phyloP scores from a whole-genome alignment of 768 basidiomycete genomes.

The Cyathus striatus region DNA sequence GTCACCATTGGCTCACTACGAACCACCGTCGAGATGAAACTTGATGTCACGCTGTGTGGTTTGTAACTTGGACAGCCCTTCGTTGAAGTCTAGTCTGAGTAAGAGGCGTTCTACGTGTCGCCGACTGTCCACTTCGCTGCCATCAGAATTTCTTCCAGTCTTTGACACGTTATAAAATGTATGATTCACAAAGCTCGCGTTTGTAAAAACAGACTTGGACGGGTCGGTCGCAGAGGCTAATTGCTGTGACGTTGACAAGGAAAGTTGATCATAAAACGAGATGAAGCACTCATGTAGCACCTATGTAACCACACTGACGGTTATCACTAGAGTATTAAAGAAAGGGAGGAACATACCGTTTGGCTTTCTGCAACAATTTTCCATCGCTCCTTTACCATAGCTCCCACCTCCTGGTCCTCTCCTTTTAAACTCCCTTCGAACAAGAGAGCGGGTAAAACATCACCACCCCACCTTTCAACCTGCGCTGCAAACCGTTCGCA shows the following conservation, averaged over 20 bases:
- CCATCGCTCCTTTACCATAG: conserved; percentile 68
- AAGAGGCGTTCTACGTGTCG: conserved; percentile 81
- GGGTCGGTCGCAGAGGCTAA: conserved; percentile 57
- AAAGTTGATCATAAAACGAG: conserved; percentile 78
- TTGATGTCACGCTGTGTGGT: too few species aligned
- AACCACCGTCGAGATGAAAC: too few species aligned
- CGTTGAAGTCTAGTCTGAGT: conserved; percentile 82
- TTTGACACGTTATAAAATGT: conserved; percentile 48
- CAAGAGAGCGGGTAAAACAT: conserved; percentile 78
- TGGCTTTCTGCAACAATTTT: conserved; percentile 70
- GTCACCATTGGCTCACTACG: too few species aligned
- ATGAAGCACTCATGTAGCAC: conserved; percentile 61
- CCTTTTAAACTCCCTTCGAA: conserved; percentile 73
- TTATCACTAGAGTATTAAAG: not conserved
- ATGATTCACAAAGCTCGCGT: conserved; percentile 49
- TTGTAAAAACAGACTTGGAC: conserved; percentile 66
- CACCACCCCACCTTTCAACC: conserved; percentile 90
- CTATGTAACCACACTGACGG: conserved; percentile 28
- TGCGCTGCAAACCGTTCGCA: conserved; percentile 87
- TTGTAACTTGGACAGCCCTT: conserved; percentile 54
- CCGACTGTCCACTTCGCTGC: conserved; percentile 53
- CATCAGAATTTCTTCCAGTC: conserved; percentile 48
- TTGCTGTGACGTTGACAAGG: conserved; percentile 72
- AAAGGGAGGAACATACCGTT: conserved; percentile 43
- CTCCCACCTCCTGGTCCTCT: conserved; percentile 57